These are phyloP conservation scores for Oryza glaberrima DNA, from an alignment of 176 grass and related monocot genomes.

Conservation along the genomic window DNA sequence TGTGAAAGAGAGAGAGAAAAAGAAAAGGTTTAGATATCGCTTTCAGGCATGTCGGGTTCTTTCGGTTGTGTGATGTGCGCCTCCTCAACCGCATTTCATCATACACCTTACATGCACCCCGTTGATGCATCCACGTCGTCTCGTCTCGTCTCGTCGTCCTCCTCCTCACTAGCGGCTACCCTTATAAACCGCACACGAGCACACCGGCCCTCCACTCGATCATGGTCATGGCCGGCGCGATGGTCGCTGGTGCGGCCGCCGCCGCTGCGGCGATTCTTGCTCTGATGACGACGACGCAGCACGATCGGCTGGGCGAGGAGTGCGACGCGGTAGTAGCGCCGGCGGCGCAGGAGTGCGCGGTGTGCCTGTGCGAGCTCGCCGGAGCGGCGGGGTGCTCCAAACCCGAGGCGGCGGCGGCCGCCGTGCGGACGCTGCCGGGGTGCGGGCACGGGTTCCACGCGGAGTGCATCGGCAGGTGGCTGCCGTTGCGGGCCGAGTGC, in stretches of 20 bases:
- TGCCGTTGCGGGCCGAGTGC: conserved; percentile 50
- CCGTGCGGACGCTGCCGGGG: conserved; percentile 25
- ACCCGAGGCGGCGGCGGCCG: neutral
- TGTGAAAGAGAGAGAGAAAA: too few relatives aligned
- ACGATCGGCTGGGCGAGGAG: neutral
- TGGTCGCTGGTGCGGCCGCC: conserved; percentile 13
- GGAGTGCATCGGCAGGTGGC: conserved; percentile 53
- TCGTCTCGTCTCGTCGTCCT: neutral
- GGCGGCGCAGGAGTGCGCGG: conserved; percentile 31
- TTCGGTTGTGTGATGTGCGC: conserved; percentile 54
- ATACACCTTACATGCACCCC: neutral
- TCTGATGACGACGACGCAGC: neutral
- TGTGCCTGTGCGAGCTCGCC: conserved; percentile 49
- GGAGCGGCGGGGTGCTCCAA: neutral
- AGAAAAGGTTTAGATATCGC: conserved; percentile 25
- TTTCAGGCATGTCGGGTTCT: conserved; percentile 27
- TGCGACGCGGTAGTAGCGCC: neutral
- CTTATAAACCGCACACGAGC: conserved; percentile 19
- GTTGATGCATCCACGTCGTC: conserved; percentile 45
- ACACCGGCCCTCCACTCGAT: too few relatives aligned
- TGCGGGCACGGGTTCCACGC: conserved; percentile 56
- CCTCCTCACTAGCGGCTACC: neutral
- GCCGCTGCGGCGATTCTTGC: conserved; percentile 22
- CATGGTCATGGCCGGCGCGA: neutral
- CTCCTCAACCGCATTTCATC: conserved; percentile 15